These are phyloP conservation scores for Gymnopilus junonius DNA, from an alignment of 768 basidiomycete species.

Conservation along the genomic window DNA sequence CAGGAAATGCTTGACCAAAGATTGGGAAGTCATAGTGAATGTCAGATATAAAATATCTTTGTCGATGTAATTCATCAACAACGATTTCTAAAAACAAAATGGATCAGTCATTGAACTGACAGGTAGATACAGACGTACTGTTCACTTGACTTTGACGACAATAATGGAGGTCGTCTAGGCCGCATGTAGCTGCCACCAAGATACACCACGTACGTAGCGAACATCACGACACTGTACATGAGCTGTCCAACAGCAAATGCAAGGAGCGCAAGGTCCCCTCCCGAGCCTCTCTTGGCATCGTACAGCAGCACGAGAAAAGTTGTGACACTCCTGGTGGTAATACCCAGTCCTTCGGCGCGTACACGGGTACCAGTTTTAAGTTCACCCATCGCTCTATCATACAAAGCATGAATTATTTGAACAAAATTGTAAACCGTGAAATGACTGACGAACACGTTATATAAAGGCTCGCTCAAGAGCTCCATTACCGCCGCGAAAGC, in stretches of 20 bases:
- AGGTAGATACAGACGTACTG: background rate
- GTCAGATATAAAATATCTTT: slow-evolving; percentile 55
- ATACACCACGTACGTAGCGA: slow-evolving; percentile 55
- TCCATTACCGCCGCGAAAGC: slow-evolving; percentile 76
- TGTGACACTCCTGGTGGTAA: slow-evolving; percentile 70
- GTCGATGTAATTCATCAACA: slow-evolving; percentile 16
- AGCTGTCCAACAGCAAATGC: slow-evolving; percentile 90
- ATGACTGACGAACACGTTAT: slow-evolving; percentile 59
- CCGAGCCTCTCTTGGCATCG: slow-evolving; percentile 39
- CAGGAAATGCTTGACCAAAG: slow-evolving; percentile 89
- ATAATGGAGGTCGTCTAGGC: slow-evolving; percentile 29
- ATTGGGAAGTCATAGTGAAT: slow-evolving; percentile 85
- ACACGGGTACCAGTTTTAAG: slow-evolving; percentile 75
- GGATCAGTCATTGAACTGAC: background rate
- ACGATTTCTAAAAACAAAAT: background rate
- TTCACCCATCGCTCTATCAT: slow-evolving; percentile 63
- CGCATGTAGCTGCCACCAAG: slow-evolving; percentile 40
- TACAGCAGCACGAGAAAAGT: slow-evolving; percentile 71
- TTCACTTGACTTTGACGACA: background rate
- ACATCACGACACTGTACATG: slow-evolving; percentile 65
- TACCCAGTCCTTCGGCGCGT: slow-evolving; percentile 83
- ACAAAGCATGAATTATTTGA: background rate
- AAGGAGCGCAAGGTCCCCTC: slow-evolving; percentile 59
- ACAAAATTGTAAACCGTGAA: background rate
- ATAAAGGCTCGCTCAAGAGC: slow-evolving; percentile 82